These are phyloP conservation scores for Vinca minor DNA, from an alignment of 257 asterid species.

Conservation along the genomic window DNA sequence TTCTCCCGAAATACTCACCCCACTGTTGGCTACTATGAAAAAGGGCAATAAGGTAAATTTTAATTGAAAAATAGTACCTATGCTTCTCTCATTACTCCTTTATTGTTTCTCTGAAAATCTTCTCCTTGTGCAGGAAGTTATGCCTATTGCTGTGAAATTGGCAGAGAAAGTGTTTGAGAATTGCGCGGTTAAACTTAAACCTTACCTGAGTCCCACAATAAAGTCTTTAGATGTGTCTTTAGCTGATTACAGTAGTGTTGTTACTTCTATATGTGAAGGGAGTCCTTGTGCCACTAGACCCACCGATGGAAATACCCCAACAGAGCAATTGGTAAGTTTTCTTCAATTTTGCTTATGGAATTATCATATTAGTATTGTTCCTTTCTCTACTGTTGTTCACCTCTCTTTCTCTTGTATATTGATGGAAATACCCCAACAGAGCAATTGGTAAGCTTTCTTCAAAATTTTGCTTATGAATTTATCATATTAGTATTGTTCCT, in stretches of 20 bases:
- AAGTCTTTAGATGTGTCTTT: constrained; percentile 40
- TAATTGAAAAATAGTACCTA: constrained; percentile 1
- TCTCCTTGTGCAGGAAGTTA: constrained; percentile 38
- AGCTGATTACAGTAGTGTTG: constrained; percentile 56
- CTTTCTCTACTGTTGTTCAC: neutral
- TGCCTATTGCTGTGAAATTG: constrained; percentile 57
- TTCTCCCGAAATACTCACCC: constrained; percentile 55
- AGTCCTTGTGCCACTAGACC: constrained; percentile 27
- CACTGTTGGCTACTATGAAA: constrained; percentile 57
- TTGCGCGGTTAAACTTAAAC: constrained; percentile 63
- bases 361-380: neutral
- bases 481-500: neutral
- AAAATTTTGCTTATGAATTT: neutral
- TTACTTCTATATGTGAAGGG: constrained; percentile 45
- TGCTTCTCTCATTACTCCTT: neutral
- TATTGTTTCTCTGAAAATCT: neutral
- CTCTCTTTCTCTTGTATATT: no score
- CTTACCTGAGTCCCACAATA: constrained; percentile 54
- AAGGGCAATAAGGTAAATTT: constrained; percentile 57
- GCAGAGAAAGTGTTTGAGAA: constrained; percentile 63
- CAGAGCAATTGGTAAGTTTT: constrained; percentile 45
- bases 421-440: constrained; percentile 31
- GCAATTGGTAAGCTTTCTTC: constrained; percentile 41
- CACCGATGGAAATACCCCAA: constrained; percentile 28
- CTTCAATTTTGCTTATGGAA: neutral